Conservation (phyloP, 176 grass and related monocot species). For the Panicum miliaceum region DNA sequence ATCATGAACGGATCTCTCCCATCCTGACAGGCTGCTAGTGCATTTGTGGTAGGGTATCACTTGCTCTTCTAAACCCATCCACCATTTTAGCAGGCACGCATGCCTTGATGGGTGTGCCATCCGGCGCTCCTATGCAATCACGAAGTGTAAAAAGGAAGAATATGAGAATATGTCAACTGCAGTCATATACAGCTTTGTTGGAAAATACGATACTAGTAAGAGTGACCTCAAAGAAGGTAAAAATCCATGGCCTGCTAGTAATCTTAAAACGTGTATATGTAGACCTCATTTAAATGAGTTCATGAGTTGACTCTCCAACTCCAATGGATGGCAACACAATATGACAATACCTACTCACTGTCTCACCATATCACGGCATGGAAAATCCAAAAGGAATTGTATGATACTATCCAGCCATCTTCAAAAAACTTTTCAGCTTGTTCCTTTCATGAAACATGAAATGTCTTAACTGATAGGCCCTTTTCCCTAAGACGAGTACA, state of each 20-base stretch:
- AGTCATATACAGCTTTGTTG: background rate
- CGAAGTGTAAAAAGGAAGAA: background rate
- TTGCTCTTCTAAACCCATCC: constrained; percentile 7
- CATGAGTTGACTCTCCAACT: background rate
- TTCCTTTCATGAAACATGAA: background rate
- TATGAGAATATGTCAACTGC: background rate
- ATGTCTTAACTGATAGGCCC: background rate
- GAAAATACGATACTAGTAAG: background rate
- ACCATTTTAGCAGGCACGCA: background rate
- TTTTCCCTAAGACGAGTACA: background rate
- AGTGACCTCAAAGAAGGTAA: background rate
- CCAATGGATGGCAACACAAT: background rate
- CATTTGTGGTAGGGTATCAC: background rate
- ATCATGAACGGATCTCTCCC: too few relatives aligned
- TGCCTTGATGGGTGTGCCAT: background rate
- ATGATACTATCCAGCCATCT: background rate
- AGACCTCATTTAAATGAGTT: background rate
- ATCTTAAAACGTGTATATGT: constrained; percentile 2
- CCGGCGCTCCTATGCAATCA: background rate
- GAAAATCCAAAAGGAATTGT: background rate
- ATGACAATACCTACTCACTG: background rate
- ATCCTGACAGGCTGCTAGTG: background rate
- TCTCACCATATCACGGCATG: background rate
- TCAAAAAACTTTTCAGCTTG: background rate
- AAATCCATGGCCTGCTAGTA: background rate